phyloP scores from a whole-genome alignment of 108 stramenopile species.

The Seminavis robusta region DNA sequence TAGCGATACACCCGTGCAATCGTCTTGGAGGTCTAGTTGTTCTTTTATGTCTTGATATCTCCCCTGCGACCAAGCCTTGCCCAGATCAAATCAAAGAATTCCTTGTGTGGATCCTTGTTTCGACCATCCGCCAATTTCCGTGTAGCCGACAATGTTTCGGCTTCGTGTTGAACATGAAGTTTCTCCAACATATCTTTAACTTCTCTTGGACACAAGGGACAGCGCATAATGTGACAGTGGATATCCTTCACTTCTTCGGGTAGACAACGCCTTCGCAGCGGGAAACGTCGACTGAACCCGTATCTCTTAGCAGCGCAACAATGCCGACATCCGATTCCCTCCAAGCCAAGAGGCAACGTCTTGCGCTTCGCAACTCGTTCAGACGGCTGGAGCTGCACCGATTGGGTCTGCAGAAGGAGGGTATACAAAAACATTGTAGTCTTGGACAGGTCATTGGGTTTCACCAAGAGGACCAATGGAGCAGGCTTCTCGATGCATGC shows the following conservation, averaged over 20 bases:
- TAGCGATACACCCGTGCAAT: too few species aligned
- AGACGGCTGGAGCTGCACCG: constrained; percentile 19
- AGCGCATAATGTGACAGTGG: constrained; percentile 32
- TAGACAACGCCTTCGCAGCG: constrained; percentile 33
- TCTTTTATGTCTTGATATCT: too few species aligned
- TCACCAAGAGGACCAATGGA: too few species aligned
- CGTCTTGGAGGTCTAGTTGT: too few species aligned
- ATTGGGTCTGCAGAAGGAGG: constrained; percentile 26
- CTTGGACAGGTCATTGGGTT: too few species aligned
- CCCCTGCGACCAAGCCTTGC: constrained; percentile 23
- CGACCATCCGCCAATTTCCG: too few species aligned
- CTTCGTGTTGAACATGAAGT: too few species aligned
- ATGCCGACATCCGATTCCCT: constrained; percentile 36
- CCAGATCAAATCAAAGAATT: constrained; percentile 38
- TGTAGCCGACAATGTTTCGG: background rate
- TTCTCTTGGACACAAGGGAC: constrained; percentile 30
- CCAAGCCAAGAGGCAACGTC: constrained; percentile 25
- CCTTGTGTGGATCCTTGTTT: constrained; percentile 5
- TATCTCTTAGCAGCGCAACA: constrained; percentile 19
- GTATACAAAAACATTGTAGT: too few species aligned
- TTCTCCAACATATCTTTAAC: constrained; percentile 19
- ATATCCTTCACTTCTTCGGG: constrained; percentile 36
- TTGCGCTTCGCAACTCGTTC: constrained; percentile 27
- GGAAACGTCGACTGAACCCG: constrained; percentile 37
- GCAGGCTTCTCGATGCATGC: too few species aligned